Base-by-base conservation (phyloP, 1,284 basidiomycete species). In the Microbotryum intermedium region DNA sequence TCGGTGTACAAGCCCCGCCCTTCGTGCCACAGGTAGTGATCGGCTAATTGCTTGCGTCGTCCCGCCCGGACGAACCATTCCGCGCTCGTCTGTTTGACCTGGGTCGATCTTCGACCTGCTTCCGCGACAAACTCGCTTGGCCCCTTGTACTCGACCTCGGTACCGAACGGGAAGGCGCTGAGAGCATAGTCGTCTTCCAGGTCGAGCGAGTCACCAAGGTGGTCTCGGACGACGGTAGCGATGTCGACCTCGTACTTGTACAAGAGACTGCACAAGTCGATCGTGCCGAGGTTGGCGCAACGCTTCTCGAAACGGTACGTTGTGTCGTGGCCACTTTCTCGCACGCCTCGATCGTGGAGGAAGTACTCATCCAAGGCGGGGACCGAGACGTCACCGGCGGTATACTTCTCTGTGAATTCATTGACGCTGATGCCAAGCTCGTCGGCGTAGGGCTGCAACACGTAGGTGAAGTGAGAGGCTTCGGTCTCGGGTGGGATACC, bases 381-480 rank as follows among this genome's bases (percentile, higher is more conserved):
- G 76, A 95, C 93, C 67, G 84, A 80, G 71, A 97, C 79, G 51
- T 82, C 76, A 16, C 88, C 88, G 53, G 86, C 82, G 74, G 93
- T 95, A 79, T 98, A 98, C 73, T 86, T 87, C 76, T 95, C 90
- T 74, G 88, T 94, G 77, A 95, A 98, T 76, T 98, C 95, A 73
- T 92, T 84, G 66, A 98, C 85, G n/a, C 90, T 94, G 60, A 97
- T 81, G 6, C 92, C 90, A 68, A 93, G 85, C 78, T 95, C 94
- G 58, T 81, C 81, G 39, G 94, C 95, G 73, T 85, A 97, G 6
- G 94, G 94, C 74, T 95, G 89, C 51, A 98, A 83, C 70, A 98
- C 87, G 75, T 95, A 90, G 3, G 92, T 97, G 75, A 98, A 98
- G 77, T 98, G 94, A 10, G 87, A 88, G 3, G 95, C 92, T 76